phyloP scores from a whole-genome alignment of 495 filamentous ascomycete species.

The Lepraria neglecta region DNA sequence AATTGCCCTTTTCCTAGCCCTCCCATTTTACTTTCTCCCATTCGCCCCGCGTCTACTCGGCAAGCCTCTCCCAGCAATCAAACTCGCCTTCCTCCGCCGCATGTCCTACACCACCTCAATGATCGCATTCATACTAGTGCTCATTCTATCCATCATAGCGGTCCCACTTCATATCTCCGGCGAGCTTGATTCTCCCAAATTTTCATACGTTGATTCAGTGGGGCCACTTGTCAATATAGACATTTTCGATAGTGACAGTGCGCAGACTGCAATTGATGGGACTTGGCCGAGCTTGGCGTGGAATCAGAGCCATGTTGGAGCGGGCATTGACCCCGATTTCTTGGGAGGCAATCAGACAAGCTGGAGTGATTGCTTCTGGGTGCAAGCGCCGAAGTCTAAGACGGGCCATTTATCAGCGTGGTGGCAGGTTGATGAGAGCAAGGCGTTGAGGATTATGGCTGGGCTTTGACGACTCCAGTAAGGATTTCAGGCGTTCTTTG shows the following conservation, averaged over 20 bases:
- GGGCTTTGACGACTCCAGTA: not conserved
- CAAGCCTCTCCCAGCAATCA: not conserved
- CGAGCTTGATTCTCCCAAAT: constrained; percentile 3
- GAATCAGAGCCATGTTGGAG: not conserved
- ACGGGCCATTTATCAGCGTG: constrained; percentile 2
- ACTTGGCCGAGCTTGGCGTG: not conserved
- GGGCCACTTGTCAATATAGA: not conserved
- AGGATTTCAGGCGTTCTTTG: too few species aligned
- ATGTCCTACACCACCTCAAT: not conserved
- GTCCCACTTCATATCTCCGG: not conserved
- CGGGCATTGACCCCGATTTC: not conserved
- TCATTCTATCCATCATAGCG: not conserved
- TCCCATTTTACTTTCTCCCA: not conserved
- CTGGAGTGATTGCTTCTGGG: not conserved
- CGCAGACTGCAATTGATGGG: not conserved
- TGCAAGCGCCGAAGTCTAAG: constrained; percentile 1
- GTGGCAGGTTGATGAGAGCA: constrained; percentile 4
- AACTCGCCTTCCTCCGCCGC: constrained; percentile 3
- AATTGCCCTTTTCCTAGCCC: not conserved
- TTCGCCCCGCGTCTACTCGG: not conserved
- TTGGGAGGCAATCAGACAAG: not conserved
- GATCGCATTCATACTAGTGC: not conserved
- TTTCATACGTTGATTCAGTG: not conserved
- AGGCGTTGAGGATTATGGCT: not conserved
- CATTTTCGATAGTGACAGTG: not conserved